Base-by-base conservation (phyloP, 495 filamentous ascomycete species). In the Penicillium paradoxum region DNA sequence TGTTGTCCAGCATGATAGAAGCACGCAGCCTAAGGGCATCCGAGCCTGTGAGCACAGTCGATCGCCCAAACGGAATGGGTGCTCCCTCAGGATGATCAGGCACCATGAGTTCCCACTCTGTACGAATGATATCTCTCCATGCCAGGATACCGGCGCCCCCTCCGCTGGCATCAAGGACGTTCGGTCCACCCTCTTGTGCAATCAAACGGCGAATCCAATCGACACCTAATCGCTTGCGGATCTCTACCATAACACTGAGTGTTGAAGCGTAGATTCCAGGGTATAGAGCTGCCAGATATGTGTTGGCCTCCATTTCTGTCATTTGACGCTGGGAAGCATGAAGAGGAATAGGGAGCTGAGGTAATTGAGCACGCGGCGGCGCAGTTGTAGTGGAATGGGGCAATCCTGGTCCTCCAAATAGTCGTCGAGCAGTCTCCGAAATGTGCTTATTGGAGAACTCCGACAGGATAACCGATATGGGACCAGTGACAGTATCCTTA, bases 221-320 rank as follows among this genome's bases (percentile, higher is more conserved):
- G 1, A 81, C 71, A 18, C 93, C 93, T 22, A 97, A 71, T 13
- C 93, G 82, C 62, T 91, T 91, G 30, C 93, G 84, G 13, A 91
- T 74, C 72, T 98, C 93, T 0, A 88, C 86, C 27, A 98, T 59
- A 7, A 83, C 75, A 56, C 87, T 88, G 67, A 86, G 80, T 0
- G 81, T 66, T 7, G 87, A 78, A 1, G 91, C 83, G 65, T 95
- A 96, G 48, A 86, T 77, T 1, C 84, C 87, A 0, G 93, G 92
- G 63, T 95, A 83, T 10, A 95, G 76, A 7, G 83, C 82, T 4
- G 90, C 82, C 22, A 96, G 58, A 57, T 83, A 97, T 3, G 84
- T 79, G 75, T 96, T 89, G n/a, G 84, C 87, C 63, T 96, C 88
- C 69, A 96, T 92, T 24, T 89, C 83, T 4, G 75, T 74, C 89